Conservation (phyloP, 176 grass and related monocot species). For the Elaeis guineensis region DNA sequence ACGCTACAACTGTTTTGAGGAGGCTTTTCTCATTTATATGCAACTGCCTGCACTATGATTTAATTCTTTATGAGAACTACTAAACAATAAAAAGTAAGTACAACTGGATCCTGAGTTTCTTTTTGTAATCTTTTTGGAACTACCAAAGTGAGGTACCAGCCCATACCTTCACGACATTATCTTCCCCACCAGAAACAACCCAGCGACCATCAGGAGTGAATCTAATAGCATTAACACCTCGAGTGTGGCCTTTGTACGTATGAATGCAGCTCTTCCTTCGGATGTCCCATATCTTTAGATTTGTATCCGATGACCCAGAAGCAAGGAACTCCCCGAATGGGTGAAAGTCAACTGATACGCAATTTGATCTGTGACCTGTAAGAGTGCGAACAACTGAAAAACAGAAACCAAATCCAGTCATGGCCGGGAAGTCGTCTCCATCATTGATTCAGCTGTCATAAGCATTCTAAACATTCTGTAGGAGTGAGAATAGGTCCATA, state of each 20-base stretch:
- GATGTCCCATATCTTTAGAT: constrained; percentile 98
- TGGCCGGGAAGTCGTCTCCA: too few species aligned
- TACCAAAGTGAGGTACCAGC: neutral
- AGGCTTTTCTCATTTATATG: too few species aligned
- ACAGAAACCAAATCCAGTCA: constrained; percentile 17
- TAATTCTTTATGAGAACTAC: too few species aligned
- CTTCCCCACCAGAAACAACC: constrained; percentile 97
- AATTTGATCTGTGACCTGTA: constrained; percentile 87
- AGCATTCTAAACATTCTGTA: neutral
- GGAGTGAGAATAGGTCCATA: constrained; percentile 26
- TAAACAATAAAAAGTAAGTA: constrained; percentile 4
- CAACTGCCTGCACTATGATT: too few species aligned
- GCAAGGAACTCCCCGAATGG: constrained; percentile 95
- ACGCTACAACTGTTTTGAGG: too few species aligned
- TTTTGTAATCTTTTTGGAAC: constrained; percentile 11
- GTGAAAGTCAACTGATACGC: constrained; percentile 92
- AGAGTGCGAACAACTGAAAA: constrained; percentile 74
- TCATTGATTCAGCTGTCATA: too few species aligned
- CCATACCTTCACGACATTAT: constrained; percentile 80
- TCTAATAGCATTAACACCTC: constrained; percentile 90
- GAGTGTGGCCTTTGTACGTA: constrained; percentile 89
- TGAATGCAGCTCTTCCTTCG: constrained; percentile 88
- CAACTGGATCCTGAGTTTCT: constrained; percentile 6
- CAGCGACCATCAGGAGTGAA: constrained; percentile 95
- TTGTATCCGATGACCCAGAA: constrained; percentile 88